phyloP scores from a whole-genome alignment of 345 rosid species.

The Ceriops zippeliana region DNA sequence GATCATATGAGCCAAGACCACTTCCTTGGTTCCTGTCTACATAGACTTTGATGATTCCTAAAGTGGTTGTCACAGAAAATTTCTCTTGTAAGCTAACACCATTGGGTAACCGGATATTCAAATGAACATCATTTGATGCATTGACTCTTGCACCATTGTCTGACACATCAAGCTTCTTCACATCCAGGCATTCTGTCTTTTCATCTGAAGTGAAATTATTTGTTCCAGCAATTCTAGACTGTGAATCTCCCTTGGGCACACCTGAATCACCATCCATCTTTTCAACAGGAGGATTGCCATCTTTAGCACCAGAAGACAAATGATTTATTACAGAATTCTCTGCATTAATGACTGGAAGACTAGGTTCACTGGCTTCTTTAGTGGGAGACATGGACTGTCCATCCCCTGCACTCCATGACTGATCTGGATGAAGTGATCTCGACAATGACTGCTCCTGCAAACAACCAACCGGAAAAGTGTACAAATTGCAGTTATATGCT shows the following conservation, averaged over 20 bases:
- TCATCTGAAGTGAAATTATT: slow-evolving; percentile 19
- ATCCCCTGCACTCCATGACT: slow-evolving; percentile 20
- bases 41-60: slow-evolving; percentile 66
- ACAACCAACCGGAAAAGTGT: not conserved
- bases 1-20: slow-evolving; percentile 53
- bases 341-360: slow-evolving; percentile 22
- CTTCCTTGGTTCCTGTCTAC: slow-evolving; percentile 56
- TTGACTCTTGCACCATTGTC: slow-evolving; percentile 16
- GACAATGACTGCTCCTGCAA: slow-evolving; percentile 22
- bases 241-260: slow-evolving; percentile 18
- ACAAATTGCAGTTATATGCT: slow-evolving; percentile 4
- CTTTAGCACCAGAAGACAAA: slow-evolving; percentile 22
- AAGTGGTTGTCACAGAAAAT: slow-evolving; percentile 50
- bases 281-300: slow-evolving; percentile 15
- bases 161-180: slow-evolving; percentile 17
- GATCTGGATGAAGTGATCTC: slow-evolving; percentile 24
- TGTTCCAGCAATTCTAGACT: slow-evolving; percentile 11
- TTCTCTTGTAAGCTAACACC: slow-evolving; percentile 66
- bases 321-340: slow-evolving; percentile 26
- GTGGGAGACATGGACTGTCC: slow-evolving; percentile 22
- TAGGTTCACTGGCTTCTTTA: slow-evolving; percentile 24
- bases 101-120: slow-evolving; percentile 70
- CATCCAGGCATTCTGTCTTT: slow-evolving; percentile 23
- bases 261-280: slow-evolving; percentile 24
- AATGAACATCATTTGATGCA: slow-evolving; percentile 50